These are phyloP conservation scores for Porphyrellus cyaneotinctus DNA, from an alignment of 768 basidiomycete species.

Conservation along the genomic window DNA sequence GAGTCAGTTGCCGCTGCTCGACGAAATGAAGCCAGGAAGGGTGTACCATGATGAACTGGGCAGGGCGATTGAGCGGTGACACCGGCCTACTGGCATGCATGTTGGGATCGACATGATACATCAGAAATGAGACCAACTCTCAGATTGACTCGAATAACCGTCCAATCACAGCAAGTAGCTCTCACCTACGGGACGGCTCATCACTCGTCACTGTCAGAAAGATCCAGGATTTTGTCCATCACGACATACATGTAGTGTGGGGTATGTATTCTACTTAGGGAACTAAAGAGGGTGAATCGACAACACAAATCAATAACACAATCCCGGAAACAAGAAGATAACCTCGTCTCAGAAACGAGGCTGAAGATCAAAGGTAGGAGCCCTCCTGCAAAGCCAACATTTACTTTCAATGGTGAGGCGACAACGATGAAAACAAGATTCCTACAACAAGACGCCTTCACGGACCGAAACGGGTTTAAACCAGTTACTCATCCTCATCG, in stretches of 20 bases:
- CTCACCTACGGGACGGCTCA: too few relatives aligned
- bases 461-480: background rate
- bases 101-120: too few relatives aligned
- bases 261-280: background rate
- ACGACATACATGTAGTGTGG: background rate
- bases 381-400: background rate
- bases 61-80: background rate
- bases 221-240: too few relatives aligned
- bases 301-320: background rate
- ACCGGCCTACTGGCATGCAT: too few relatives aligned
- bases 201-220: too few relatives aligned
- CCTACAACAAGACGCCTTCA: too few relatives aligned
- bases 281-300: background rate
- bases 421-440: background rate
- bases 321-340: background rate
- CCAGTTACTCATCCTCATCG: constrained; percentile 24
- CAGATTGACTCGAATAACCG: too few relatives aligned
- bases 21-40: background rate
- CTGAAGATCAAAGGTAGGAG: constrained; percentile 7
- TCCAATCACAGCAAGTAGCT: too few relatives aligned
- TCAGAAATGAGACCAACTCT: too few relatives aligned
- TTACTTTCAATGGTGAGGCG: background rate
- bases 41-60: constrained; percentile 10
- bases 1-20: background rate
- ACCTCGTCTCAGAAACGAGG: background rate